Conservation (phyloP, 1,139 yeast genomes). For the Hansenula anomala region DNA sequence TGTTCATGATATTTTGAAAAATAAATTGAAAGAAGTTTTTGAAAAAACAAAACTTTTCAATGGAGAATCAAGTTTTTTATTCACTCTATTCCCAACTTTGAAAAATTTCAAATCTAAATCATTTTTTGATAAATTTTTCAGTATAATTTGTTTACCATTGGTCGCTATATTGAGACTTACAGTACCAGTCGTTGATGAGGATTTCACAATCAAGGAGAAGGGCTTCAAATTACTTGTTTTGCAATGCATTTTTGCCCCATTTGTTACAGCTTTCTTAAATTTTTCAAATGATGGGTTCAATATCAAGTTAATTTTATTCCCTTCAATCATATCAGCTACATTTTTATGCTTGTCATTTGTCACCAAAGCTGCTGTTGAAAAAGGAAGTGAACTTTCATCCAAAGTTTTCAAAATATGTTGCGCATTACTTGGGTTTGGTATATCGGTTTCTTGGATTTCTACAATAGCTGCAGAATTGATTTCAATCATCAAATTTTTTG, state of each 20-base stretch:
- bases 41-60: not conserved
- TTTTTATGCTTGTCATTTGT: conserved; percentile 4
- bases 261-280: conserved; percentile 14
- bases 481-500: conserved; percentile 56
- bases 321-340: conserved; percentile 3
- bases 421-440: conserved; percentile 56
- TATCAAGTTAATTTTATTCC: conserved; percentile 4
- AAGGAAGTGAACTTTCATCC: conserved; percentile 1
- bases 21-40: conserved; percentile 1
- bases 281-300: conserved; percentile 10
- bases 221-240: conserved; percentile 11
- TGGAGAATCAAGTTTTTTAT: conserved; percentile 4
- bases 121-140: conserved; percentile 22
- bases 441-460: conserved; percentile 72
- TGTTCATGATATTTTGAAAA: conserved; percentile 2
- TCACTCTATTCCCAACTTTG: conserved; percentile 24
- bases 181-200: conserved; percentile 40
- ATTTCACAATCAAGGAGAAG: conserved; percentile 8
- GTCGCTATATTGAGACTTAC: conserved; percentile 40
- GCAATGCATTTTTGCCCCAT: conserved; percentile 19
- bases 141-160: conserved; percentile 38
- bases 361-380: conserved; percentile 1
- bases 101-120: conserved; percentile 18
- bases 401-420: conserved; percentile 16
- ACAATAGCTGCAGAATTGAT: conserved; percentile 75